phyloP scores from a whole-genome alignment of 352 stramenopile genomes.

The Phytopythium sindhum region DNA sequence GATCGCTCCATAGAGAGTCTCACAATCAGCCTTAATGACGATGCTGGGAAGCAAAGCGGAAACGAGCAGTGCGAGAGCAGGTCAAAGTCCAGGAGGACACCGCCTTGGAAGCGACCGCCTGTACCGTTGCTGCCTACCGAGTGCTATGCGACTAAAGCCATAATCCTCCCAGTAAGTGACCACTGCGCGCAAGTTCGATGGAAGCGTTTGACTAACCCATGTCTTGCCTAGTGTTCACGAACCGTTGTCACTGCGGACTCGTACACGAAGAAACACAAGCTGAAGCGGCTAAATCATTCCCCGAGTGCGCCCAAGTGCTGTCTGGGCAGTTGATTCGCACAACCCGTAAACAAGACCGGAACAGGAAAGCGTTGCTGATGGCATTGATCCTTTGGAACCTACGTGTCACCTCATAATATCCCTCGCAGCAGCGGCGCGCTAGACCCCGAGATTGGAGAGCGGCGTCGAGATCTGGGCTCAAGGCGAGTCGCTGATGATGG shows the following conservation, averaged over 20 bases:
- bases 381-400: background rate
- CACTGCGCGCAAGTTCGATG: too few species aligned
- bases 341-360: background rate
- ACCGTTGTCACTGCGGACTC: background rate
- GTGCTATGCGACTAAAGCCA: slow-evolving; percentile 47
- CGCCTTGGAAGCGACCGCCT: slow-evolving; percentile 52
- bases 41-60: background rate
- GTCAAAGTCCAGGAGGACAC: slow-evolving; percentile 23
- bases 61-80: slow-evolving; percentile 6
- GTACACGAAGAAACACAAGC: slow-evolving; percentile 4
- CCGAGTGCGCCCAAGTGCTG: slow-evolving; percentile 2
- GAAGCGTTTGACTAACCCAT: background rate
- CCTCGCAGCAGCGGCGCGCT: background rate
- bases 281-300: background rate
- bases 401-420: slow-evolving; percentile 5
- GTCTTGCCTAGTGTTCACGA: background rate
- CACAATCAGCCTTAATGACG: background rate
- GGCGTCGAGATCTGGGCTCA: background rate
- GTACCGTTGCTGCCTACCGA: slow-evolving; percentile 54
- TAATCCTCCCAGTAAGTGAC: slow-evolving; percentile 38
- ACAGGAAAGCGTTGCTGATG: background rate
- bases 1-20: background rate
- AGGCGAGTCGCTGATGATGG: background rate
- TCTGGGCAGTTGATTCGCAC: background rate
- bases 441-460: background rate